Evolutionary conservation across 2,329 filamentous ascomycete species (phyloP).

Genomic region (Aspergillus sp.): DNA sequence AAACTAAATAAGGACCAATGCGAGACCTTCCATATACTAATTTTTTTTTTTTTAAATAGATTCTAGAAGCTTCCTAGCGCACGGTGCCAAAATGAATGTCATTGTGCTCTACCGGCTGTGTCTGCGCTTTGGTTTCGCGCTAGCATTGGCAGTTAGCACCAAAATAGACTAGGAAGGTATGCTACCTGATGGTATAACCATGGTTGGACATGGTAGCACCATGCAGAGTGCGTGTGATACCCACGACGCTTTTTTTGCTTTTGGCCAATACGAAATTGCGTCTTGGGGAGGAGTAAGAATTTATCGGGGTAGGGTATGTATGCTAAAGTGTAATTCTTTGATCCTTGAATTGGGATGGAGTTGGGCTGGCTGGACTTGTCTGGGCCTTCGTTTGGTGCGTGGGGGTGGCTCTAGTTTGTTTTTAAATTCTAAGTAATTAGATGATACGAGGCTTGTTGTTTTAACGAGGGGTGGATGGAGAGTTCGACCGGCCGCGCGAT

Average conservation of each 20-base stretch:
- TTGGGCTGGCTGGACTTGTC: neutral
- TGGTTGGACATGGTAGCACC: neutral
- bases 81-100: neutral
- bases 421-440: neutral
- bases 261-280: neutral
- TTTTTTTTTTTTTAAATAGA: neutral
- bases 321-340: neutral
- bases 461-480: neutral
- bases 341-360: neutral
- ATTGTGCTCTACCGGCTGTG: neutral
- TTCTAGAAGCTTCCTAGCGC: neutral
- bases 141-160: neutral
- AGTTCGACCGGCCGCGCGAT: neutral
- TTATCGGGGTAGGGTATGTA: neutral
- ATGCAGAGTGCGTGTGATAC: neutral
- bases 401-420: neutral
- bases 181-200: no score
- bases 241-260: neutral
- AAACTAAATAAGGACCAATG: neutral
- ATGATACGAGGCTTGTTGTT: neutral
- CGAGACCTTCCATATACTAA: neutral
- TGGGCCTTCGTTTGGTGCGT: neutral
- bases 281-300: neutral
- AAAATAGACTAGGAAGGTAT: no score
- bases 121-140: neutral